Base-by-base conservation (phyloP, 495 filamentous ascomycete species). In the Penicillium manginii region DNA sequence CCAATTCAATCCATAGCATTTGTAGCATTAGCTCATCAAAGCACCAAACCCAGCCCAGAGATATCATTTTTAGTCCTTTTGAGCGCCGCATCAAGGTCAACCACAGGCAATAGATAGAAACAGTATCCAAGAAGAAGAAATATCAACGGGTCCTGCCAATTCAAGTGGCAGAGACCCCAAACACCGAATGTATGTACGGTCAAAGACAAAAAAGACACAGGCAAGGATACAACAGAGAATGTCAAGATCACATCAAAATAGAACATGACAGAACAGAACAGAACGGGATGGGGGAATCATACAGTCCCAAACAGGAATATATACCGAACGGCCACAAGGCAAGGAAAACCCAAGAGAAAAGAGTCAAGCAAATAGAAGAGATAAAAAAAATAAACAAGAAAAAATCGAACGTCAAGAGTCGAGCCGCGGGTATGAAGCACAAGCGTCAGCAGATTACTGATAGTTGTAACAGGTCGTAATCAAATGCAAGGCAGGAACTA, bases 401-500 rank as follows among this genome's bases (percentile, higher is more conserved):
- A 37, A 43, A 43, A 5, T n/a, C 14, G 14, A 43, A 43, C 8
- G 10, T 43, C 15, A 17, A n/a, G 8, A 43, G 17, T 17, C 2
- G n/a, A n/a, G 15, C 11, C 2, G 35, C 12, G 35, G 35, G 35
- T 39, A 39, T 39, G 35, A 39, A 39, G 15, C 35, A 39, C 35
- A 39, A 2, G 35, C 2, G 15, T 4, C 4, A 39, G 11, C 11
- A n/a, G 11, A 12, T 7, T 14, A 39, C 11, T 14, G 12, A 11
- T 39, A n/a, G 15, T 14, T 9, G 35, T 6, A 39, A 39, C 11
- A 39, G 40, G 10, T 9, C 15, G 15, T 10, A 52, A 71, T 80
- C 73, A 80, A 73, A 80, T 80, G 61, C 76, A 78, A 19, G 77
- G 77, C 50, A 80, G 60, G 64, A 80, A 80, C 77, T 80, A 54